Evolutionary conservation across 805 yeast species (phyloP).

Genomic region (Wickerhamiella cacticola): DNA sequence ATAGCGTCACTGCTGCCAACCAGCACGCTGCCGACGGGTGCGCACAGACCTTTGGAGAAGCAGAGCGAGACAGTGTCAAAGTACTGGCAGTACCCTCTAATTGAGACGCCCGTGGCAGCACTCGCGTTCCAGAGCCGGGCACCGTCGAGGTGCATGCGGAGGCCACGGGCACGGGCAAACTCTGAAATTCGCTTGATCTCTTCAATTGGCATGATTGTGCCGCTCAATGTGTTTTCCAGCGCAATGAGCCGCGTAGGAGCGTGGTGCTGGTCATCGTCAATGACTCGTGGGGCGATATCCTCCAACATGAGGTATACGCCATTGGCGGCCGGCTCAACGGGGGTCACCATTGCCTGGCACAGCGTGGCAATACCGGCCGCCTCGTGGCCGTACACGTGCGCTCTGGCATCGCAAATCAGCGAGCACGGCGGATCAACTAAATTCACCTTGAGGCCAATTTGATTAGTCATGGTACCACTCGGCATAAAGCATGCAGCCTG

Average conservation of each 20-base stretch:
- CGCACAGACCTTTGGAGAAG: constrained; percentile 80
- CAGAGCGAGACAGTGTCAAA: constrained; percentile 89
- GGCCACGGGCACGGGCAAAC: constrained; percentile 50
- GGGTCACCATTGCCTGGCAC: constrained; percentile 83
- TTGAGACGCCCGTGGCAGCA: constrained; percentile 54
- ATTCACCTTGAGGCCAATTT: constrained; percentile 67
- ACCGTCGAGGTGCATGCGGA: constrained; percentile 77
- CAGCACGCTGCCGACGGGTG: constrained; percentile 82
- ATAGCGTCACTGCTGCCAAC: constrained; percentile 55
- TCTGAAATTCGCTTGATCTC: constrained; percentile 59
- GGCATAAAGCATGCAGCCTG: constrained; percentile 73
- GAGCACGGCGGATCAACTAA: constrained; percentile 73
- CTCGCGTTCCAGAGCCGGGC: constrained; percentile 94
- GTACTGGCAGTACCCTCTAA: constrained; percentile 56
- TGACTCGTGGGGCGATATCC: constrained; percentile 52
- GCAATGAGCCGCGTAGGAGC: constrained; percentile 83
- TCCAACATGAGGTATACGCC: constrained; percentile 68
- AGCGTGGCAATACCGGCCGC: constrained; percentile 86
- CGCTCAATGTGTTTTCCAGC: constrained; percentile 81
- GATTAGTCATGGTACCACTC: constrained; percentile 86
- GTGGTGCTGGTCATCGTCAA: constrained; percentile 71
- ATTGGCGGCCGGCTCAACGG: constrained; percentile 61
- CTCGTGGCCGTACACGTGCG: constrained; percentile 73
- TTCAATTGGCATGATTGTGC: constrained; percentile 65
- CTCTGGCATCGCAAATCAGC: constrained; percentile 73